phyloP scores from a whole-genome alignment of 176 grass and related monocot genomes.

The Zoysia japonica region DNA sequence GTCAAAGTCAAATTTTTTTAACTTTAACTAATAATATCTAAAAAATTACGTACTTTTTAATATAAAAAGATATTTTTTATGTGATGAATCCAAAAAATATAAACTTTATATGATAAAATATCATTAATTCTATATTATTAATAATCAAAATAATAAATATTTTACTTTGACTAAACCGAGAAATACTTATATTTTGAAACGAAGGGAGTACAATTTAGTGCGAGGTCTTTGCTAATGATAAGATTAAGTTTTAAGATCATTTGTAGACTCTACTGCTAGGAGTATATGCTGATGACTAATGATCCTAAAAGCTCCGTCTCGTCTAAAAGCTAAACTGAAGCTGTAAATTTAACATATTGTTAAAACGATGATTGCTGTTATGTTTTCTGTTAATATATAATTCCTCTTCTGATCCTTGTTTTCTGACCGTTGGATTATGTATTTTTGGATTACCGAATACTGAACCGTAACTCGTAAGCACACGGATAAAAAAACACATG shows the following conservation, averaged over 20 bases:
- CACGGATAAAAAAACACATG: neutral
- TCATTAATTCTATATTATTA: no score
- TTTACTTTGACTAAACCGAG: no score
- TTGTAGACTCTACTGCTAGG: neutral
- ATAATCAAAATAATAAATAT: no score
- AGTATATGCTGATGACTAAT: neutral
- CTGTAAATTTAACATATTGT: neutral
- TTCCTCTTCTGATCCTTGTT: neutral
- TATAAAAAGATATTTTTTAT: no score
- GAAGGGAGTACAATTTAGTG: no score
- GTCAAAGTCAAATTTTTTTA: no score
- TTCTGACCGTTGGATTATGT: neutral
- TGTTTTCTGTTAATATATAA: neutral
- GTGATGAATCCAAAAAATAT: no score
- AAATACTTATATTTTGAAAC: no score
- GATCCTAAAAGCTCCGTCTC: neutral
- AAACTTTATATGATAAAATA: no score
- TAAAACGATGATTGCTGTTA: neutral
- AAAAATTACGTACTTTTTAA: no score
- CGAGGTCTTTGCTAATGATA: neutral
- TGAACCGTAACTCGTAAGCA: neutral
- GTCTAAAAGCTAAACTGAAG: neutral
- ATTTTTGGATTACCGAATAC: constrained; percentile 1
- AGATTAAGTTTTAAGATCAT: neutral
- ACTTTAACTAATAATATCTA: no score